Conservation (phyloP, 2,329 filamentous ascomycete species). For the Neofusicoccum cordaticola region DNA sequence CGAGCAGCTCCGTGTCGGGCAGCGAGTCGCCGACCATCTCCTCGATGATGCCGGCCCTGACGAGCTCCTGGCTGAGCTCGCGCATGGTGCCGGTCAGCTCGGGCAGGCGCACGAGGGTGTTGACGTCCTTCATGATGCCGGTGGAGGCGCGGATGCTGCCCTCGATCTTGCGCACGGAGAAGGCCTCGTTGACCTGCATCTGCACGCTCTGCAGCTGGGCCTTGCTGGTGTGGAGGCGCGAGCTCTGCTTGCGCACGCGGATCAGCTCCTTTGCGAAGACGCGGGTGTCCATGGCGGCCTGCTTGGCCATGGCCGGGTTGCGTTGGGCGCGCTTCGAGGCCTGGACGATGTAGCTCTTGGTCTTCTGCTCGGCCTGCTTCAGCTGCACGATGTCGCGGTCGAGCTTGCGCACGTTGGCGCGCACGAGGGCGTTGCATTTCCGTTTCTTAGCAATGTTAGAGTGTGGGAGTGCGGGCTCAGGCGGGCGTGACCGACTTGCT, state of each 20-base stretch:
- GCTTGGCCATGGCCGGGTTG: constrained; percentile 73
- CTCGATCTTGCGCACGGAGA: constrained; percentile 92
- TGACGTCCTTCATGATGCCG: constrained; percentile 96
- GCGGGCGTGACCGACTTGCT: constrained; percentile 63
- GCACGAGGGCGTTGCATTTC: constrained; percentile 91
- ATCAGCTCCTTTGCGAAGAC: constrained; percentile 87
- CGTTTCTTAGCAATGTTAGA: constrained; percentile 62
- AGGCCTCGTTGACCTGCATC: constrained; percentile 97
- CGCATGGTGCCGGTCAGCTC: constrained; percentile 87
- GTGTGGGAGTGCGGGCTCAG: not conserved
- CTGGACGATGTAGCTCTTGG: constrained; percentile 78
- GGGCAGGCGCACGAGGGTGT: constrained; percentile 76
- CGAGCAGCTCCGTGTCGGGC: constrained; percentile 65
- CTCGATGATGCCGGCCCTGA: constrained; percentile 95
- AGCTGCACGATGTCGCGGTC: constrained; percentile 85
- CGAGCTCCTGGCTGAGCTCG: constrained; percentile 79
- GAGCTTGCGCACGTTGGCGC: constrained; percentile 85
- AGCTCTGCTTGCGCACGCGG: constrained; percentile 70
- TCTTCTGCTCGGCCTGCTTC: constrained; percentile 68
- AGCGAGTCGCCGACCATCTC: constrained; percentile 91
- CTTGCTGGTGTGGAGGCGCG: constrained; percentile 77
- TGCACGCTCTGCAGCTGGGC: constrained; percentile 89
- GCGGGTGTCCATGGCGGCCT: constrained; percentile 79
- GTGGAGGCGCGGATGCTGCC: constrained; percentile 82
- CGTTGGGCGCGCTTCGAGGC: constrained; percentile 78